phyloP scores from a whole-genome alignment of 495 filamentous ascomycete genomes.

The Xylona heveae region DNA sequence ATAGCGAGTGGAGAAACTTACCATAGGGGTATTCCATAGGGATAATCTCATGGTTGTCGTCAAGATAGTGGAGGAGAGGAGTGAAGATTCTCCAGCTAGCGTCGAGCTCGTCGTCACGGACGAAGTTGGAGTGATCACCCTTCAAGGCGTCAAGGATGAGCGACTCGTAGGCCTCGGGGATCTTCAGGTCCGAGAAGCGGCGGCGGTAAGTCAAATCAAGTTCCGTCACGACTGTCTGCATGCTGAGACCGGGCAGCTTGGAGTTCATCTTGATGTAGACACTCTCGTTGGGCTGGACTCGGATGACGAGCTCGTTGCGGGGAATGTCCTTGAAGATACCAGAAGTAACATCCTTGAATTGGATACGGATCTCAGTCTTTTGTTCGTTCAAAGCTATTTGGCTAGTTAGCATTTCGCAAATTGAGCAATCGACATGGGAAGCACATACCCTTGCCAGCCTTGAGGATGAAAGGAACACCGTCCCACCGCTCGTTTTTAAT shows the following conservation, averaged over 20 bases:
- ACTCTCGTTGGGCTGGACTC: slow-evolving; percentile 97
- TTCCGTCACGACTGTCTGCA: slow-evolving; percentile 99
- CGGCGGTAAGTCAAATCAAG: slow-evolving; percentile 95
- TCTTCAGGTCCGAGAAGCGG: slow-evolving; percentile 97
- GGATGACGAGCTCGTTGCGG: slow-evolving; percentile 96
- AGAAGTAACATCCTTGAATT: slow-evolving; percentile 97
- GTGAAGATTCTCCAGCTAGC: slow-evolving; percentile 98
- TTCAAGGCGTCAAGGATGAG: slow-evolving; percentile 94
- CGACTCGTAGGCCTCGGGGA: slow-evolving; percentile 97
- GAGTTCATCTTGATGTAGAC: slow-evolving; percentile 99
- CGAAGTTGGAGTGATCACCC: slow-evolving; percentile 99
- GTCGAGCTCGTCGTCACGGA: slow-evolving; percentile 95
- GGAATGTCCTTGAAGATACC: slow-evolving; percentile 99
- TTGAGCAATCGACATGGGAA: too few relatives aligned
- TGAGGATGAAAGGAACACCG: slow-evolving; percentile 97
- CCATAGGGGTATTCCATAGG: slow-evolving; percentile 99
- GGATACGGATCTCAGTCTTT: slow-evolving; percentile 98
- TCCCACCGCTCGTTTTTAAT: slow-evolving; percentile 99
- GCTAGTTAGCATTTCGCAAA: background rate
- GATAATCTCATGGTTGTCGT: slow-evolving; percentile 96
- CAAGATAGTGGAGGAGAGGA: slow-evolving; percentile 89
- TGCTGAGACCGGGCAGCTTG: slow-evolving; percentile 91
- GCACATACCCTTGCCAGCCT: slow-evolving; percentile 77
- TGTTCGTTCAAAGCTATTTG: slow-evolving; percentile 80
- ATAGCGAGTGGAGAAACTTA: slow-evolving; percentile 22